These are phyloP conservation scores for Diplodia intermedia DNA, from an alignment of 2,329 filamentous ascomycete species.

Conservation along the genomic window DNA sequence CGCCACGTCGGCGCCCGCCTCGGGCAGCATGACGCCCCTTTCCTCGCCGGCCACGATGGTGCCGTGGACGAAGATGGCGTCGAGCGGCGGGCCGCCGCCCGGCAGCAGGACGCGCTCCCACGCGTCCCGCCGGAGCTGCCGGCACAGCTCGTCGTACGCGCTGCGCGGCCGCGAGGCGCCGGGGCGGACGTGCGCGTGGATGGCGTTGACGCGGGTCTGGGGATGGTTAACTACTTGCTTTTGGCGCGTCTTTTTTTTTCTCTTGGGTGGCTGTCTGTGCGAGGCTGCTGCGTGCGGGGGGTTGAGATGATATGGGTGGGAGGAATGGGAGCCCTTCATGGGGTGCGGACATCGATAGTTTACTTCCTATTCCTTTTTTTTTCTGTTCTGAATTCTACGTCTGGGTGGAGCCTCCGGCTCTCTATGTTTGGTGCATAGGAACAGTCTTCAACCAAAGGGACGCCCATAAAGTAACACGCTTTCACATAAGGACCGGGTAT, in stretches of 20 bases:
- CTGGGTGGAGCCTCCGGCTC: no score
- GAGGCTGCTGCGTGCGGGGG: no score
- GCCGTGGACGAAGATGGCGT: conserved; percentile 41
- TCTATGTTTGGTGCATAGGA: no score
- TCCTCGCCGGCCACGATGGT: conserved; percentile 41
- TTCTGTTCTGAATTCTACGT: no score
- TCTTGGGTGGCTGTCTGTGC: no score
- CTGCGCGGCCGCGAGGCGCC: conserved; percentile 32
- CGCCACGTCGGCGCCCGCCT: conserved; percentile 39
- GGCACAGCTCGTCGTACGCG: conserved; percentile 34
- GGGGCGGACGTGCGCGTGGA: conserved; percentile 39
- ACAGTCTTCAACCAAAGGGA: no score
- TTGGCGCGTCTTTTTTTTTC: no score
- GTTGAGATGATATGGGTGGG: no score
- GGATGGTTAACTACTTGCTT: neutral
- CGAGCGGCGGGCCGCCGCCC: conserved; percentile 31
- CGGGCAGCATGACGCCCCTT: conserved; percentile 39
- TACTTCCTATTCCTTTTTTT: no score
- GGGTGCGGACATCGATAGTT: no score
- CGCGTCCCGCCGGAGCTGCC: conserved; percentile 29
- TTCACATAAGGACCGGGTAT: neutral
- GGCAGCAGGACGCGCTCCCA: conserved; percentile 36
- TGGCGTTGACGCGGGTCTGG: conserved; percentile 36
- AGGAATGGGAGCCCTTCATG: no score
- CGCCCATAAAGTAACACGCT: no score